phyloP scores from a whole-genome alignment of 202 grass and related monocot genomes.

The Saccharum hybrid region DNA sequence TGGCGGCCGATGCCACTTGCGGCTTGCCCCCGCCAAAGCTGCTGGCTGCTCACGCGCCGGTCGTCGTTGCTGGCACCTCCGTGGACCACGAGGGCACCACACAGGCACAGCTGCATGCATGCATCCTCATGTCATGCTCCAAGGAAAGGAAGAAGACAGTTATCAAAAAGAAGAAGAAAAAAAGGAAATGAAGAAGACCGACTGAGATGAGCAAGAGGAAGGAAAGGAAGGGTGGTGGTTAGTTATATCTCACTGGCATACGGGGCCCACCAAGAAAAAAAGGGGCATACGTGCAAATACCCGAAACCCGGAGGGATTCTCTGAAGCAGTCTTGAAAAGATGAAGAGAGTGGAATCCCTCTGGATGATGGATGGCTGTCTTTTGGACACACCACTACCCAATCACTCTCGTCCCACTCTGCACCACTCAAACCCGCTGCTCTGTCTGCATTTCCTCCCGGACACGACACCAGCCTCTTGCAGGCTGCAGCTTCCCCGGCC shows the following conservation, averaged over 20 bases:
- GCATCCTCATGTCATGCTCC: too few relatives aligned
- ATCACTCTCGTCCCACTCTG: conserved; percentile 46
- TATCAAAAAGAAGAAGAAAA: too few relatives aligned
- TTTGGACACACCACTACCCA: conserved; percentile 54
- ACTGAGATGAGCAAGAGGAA: neutral
- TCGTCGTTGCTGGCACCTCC: neutral
- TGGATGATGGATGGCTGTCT: conserved; percentile 50
- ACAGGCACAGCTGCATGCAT: neutral
- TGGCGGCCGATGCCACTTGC: neutral
- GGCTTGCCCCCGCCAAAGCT: neutral
- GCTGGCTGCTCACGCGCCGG: neutral
- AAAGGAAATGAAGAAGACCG: neutral
- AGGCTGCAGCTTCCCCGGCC: conserved; percentile 4
- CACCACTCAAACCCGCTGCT: conserved; percentile 51
- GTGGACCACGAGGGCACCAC: neutral
- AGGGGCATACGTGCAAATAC: conserved; percentile 29
- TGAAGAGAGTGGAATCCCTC: too few relatives aligned
- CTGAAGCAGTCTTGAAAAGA: too few relatives aligned
- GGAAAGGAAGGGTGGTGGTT: neutral
- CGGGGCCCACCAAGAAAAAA: neutral
- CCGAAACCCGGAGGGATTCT: neutral
- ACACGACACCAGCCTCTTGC: neutral
- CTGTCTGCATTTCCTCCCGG: conserved; percentile 28
- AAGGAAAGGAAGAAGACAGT: too few relatives aligned
- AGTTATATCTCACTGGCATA: neutral